Conservation (phyloP, 345 rosid genomes). For the Murraya paniculata region DNA sequence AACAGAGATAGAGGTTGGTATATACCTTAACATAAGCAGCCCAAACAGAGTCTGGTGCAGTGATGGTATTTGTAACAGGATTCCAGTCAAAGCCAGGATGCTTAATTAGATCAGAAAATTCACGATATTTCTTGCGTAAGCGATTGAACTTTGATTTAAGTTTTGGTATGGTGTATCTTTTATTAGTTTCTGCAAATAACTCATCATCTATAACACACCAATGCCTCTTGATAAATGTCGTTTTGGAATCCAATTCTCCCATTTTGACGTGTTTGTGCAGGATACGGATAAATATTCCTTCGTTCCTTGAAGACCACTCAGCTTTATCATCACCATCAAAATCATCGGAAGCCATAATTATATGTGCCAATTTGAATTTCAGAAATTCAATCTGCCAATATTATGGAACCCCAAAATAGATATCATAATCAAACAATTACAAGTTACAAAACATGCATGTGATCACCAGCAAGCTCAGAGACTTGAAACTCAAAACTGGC, state of each 20-base stretch:
- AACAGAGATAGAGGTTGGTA: neutral
- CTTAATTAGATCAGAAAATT: slow-evolving; percentile 9
- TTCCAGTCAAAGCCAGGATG: slow-evolving; percentile 6
- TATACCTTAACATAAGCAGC: neutral
- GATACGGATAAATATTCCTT: neutral
- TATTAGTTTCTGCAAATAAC: neutral
- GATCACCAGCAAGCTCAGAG: neutral
- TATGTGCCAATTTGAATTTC: no score
- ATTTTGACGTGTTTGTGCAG: neutral
- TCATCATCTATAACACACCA: neutral
- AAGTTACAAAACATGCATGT: neutral
- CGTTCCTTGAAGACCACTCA: slow-evolving; percentile 1
- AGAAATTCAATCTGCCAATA: neutral
- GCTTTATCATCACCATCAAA: slow-evolving; percentile 8
- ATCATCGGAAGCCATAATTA: neutral
- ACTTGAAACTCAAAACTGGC: neutral
- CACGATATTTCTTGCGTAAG: slow-evolving; percentile 1
- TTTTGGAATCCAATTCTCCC: neutral
- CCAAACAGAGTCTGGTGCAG: slow-evolving; percentile 1
- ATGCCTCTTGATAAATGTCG: neutral
- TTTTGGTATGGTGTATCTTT: neutral
- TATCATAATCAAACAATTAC: neutral
- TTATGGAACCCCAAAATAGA: neutral
- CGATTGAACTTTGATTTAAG: slow-evolving; percentile 12
- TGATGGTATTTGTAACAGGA: neutral